phyloP scores from a whole-genome alignment of 2,329 filamentous ascomycete genomes.

The Aspergillus sp. region DNA sequence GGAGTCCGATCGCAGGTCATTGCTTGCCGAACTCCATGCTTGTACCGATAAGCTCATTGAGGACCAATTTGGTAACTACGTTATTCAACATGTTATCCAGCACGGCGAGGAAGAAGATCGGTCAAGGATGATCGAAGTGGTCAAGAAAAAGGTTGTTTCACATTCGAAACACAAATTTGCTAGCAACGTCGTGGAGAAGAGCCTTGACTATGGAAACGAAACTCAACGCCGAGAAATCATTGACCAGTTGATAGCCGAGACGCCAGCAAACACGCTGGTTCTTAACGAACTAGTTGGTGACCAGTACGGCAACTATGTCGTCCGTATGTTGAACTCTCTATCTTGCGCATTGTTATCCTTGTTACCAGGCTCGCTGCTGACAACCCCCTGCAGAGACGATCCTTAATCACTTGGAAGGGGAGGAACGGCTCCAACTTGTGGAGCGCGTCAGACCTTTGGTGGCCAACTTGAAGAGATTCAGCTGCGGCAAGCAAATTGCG shows the following conservation, averaged over 20 bases:
- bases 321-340: constrained; percentile 71
- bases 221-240: constrained; percentile 74
- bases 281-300: constrained; percentile 82
- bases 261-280: constrained; percentile 69
- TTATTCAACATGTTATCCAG: constrained; percentile 87
- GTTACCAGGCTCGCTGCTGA: constrained; percentile 35
- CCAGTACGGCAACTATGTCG: constrained; percentile 93
- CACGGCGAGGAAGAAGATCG: constrained; percentile 76
- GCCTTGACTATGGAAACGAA: constrained; percentile 72
- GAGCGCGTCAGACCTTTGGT: constrained; percentile 68
- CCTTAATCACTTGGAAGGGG: constrained; percentile 64
- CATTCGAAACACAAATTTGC: constrained; percentile 96
- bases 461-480: constrained; percentile 64
- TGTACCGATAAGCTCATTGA: constrained; percentile 74
- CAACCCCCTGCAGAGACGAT: constrained; percentile 71
- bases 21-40: constrained; percentile 78
- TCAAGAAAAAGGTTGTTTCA: constrained; percentile 71
- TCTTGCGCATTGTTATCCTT: neutral
- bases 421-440: constrained; percentile 63
- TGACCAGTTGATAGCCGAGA: constrained; percentile 61
- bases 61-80: constrained; percentile 95
- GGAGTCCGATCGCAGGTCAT: constrained; percentile 69
- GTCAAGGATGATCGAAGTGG: constrained; percentile 71
- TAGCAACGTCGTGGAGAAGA: constrained; percentile 96
- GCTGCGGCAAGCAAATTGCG: constrained; percentile 68